Percentiles rank a stretch among this genome's conserved stretches.
Conservation (phyloP, 2,329 filamentous ascomycete species). For the Calonectria honghensis region DNA sequence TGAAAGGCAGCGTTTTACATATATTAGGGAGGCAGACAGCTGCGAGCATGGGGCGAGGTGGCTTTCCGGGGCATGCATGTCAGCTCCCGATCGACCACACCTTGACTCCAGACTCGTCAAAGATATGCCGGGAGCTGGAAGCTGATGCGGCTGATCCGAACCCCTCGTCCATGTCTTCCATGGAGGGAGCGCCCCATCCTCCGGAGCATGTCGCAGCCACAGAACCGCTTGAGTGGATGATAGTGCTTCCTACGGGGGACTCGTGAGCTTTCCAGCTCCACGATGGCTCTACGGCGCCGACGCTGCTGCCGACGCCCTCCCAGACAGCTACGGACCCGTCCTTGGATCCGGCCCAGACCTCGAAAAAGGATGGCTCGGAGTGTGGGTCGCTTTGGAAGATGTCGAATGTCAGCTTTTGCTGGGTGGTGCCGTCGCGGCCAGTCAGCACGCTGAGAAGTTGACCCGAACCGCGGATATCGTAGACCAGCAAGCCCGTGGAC, state of each 20-base stretch:
- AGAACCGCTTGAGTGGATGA: conserved; percentile 72
- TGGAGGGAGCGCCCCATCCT: conserved; percentile 65
- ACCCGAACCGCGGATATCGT: conserved; percentile 77
- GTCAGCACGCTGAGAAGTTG: conserved; percentile 73
- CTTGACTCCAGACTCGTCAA: conserved; percentile 53
- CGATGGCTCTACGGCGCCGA: conserved; percentile 65
- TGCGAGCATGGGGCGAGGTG: background rate
- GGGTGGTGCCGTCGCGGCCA: conserved; percentile 70
- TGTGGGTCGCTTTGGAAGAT: conserved; percentile 67
- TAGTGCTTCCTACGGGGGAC: conserved; percentile 69
- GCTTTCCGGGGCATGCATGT: background rate
- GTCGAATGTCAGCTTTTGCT: conserved; percentile 75
- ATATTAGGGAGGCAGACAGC: conserved; percentile 1
- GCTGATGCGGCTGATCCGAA: conserved; percentile 35
- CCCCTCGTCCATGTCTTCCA: conserved; percentile 26
- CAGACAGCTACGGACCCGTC: conserved; percentile 75
- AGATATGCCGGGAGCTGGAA: conserved; percentile 41
- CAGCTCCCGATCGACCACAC: conserved; percentile 53
- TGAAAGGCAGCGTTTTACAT: conserved; percentile 7
- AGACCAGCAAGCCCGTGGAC: conserved; percentile 73
- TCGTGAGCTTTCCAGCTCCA: conserved; percentile 72
- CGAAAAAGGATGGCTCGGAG: conserved; percentile 66
- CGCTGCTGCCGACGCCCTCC: conserved; percentile 71
- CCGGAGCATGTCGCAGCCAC: conserved; percentile 75
- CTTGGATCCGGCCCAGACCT: conserved; percentile 77